Evolutionary conservation across 2,329 filamentous ascomycete genomes (phyloP).

Genomic region (Daldinia sp.): DNA sequence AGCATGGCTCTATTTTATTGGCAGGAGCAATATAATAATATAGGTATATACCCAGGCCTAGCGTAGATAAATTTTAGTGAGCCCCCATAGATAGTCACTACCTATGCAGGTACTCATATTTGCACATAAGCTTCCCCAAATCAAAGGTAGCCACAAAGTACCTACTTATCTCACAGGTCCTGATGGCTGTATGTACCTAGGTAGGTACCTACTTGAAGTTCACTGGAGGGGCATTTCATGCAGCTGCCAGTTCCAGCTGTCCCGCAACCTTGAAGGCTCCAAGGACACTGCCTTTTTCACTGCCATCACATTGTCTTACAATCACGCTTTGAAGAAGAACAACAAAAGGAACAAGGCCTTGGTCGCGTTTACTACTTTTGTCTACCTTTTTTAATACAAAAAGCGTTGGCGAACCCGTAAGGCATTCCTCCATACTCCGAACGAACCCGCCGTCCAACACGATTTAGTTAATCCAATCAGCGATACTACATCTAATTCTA

Average conservation of each 20-base stretch:
- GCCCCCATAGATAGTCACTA: no score
- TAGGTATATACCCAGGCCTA: no score
- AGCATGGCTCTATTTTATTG: no score
- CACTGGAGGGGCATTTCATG: conserved; percentile 30
- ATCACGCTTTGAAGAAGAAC: neutral
- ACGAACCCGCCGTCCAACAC: neutral
- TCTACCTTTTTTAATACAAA: neutral
- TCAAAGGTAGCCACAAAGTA: neutral
- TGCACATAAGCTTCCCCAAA: neutral
- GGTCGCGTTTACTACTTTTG: neutral
- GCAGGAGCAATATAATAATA: no score
- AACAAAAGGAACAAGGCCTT: neutral
- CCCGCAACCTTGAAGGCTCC: conserved; percentile 28
- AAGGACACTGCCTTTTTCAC: neutral
- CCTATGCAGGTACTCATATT: neutral
- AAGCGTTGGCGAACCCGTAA: neutral
- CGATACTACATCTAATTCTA: neutral
- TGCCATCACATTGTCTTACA: neutral
- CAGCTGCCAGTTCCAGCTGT: conserved; percentile 19
- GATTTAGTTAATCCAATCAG: neutral
- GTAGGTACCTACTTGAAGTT: conserved; percentile 10
- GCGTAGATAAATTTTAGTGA: no score
- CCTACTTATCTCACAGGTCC: neutral
- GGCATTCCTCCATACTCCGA: neutral
- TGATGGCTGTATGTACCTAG: neutral